Base-by-base conservation (phyloP, 208 protist species). In the Giardia muris region DNA sequence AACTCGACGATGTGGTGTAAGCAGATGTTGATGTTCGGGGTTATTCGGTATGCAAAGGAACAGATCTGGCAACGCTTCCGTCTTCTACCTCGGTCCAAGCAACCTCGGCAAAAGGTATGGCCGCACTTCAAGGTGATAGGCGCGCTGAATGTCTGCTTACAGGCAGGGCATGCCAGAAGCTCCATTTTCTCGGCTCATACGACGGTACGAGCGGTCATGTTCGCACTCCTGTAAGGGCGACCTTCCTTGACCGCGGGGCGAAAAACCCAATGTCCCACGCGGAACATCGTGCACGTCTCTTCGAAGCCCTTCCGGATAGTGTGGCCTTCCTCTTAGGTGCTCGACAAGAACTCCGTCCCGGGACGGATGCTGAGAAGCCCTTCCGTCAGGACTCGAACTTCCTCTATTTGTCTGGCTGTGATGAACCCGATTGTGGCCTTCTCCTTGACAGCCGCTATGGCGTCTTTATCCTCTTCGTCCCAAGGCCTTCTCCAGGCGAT, bases 381-480 rank as follows among this genome's bases (percentile, higher is more conserved):
- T 92, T 92, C 47, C 42, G 88, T 47, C 88, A 92, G 45, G 92
- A 93, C 39, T 67, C 47, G 44, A 93, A 93, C 46, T 93, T 93
- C 67, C 47, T 67, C 89, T 93, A 93, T 46, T 43, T 92, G 2
- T 89, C 89, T 44, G 92, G 92, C 22, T 47, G 47, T 22, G 43
- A 48, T 44, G 88, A 92, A 46, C 87, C 92, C 30, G 92, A 48
- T 39, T 89, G n/a, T 57, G 2, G 4, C 46, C 88, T 67, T 2
- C 10, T 93, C n/a, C 30, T 93, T 30, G 46, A 93, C 0, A 22
- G 46, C 42, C 44, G 47, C 1, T 22, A 46, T 0, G 89, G 48
- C 4, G 46, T 46, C 30, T 67, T 67, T n/a, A 88, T 3, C 43
- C 3, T 93, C 30, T 93, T 91, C 30, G 22, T 87, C 44, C 92